Percentiles rank a stretch among this genome's conserved stretches.
These are phyloP conservation scores for Dioscorea zingiberensis DNA, from an alignment of 106 monocot species.

Conservation along the genomic window DNA sequence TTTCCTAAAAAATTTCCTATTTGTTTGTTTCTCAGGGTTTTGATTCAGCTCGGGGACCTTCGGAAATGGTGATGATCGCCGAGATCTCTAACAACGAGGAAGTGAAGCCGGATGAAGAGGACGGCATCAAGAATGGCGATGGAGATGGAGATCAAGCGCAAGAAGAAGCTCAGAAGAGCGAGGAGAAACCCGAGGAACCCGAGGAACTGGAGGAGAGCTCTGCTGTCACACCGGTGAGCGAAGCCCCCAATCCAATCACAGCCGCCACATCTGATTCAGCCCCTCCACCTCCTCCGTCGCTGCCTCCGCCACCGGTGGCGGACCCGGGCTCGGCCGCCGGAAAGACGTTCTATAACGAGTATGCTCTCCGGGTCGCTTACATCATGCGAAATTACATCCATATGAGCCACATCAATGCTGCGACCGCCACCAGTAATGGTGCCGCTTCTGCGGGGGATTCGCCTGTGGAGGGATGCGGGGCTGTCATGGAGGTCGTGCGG, in stretches of 20 bases:
- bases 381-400: constrained; percentile 46
- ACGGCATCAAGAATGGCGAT: not conserved
- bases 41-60: not conserved
- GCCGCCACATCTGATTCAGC: not conserved
- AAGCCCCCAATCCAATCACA: not conserved
- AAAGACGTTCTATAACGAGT: constrained; percentile 22
- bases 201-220: not conserved
- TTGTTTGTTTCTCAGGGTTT: not conserved
- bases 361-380: constrained; percentile 45
- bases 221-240: not conserved
- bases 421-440: not conserved
- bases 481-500: constrained; percentile 51
- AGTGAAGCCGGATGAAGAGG: not conserved
- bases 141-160: not conserved
- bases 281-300: not conserved
- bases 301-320: not conserved
- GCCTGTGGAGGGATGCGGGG: constrained; percentile 22
- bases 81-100: constrained; percentile 16
- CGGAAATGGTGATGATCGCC: constrained; percentile 34
- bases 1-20: not conserved
- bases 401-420: constrained; percentile 3
- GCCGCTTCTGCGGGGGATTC: not conserved
- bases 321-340: not conserved
- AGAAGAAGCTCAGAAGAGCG: not conserved
- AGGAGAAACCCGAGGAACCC: not conserved